Evolutionary conservation across 2,329 filamentous ascomycete genomes (phyloP).

Genomic region (Ascochyta pisi): DNA sequence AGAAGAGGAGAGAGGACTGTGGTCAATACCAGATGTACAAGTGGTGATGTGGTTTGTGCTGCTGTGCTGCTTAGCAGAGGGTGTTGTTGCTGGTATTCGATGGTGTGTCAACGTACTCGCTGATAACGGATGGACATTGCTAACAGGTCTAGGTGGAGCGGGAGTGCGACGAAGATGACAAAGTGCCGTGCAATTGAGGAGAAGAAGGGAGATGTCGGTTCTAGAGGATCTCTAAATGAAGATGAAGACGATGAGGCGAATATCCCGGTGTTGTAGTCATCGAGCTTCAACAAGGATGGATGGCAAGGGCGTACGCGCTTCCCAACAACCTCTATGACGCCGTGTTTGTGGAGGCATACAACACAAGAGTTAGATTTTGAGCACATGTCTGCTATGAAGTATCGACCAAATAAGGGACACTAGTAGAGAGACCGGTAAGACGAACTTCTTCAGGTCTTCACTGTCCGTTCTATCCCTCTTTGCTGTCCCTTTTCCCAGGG

Average conservation of each 20-base stretch:
- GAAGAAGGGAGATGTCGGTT: neutral
- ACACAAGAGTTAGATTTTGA: too few relatives aligned
- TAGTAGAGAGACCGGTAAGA: too few relatives aligned
- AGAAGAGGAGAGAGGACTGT: neutral
- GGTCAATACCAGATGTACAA: slow-evolving; percentile 6
- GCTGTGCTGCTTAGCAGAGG: slow-evolving; percentile 5
- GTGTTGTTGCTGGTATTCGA: neutral
- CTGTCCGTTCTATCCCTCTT: too few relatives aligned
- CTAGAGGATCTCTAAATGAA: neutral
- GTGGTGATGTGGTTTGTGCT: slow-evolving; percentile 9
- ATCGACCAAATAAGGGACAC: too few relatives aligned
- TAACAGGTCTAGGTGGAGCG: slow-evolving; percentile 3
- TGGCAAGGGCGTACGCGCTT: too few relatives aligned
- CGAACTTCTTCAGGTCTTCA: too few relatives aligned
- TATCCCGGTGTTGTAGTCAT: neutral
- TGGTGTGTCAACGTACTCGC: neutral
- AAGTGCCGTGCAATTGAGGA: neutral
- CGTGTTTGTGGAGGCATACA: too few relatives aligned
- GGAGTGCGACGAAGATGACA: too few relatives aligned
- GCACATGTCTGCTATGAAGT: too few relatives aligned
- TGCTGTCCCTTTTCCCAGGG: too few relatives aligned
- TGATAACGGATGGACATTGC: neutral
- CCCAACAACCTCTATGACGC: too few relatives aligned
- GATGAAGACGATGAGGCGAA: slow-evolving; percentile 13
- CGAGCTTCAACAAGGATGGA: too few relatives aligned